phyloP scores from a whole-genome alignment of 1,284 basidiomycete genomes.

The Sporisorium graminicola region DNA sequence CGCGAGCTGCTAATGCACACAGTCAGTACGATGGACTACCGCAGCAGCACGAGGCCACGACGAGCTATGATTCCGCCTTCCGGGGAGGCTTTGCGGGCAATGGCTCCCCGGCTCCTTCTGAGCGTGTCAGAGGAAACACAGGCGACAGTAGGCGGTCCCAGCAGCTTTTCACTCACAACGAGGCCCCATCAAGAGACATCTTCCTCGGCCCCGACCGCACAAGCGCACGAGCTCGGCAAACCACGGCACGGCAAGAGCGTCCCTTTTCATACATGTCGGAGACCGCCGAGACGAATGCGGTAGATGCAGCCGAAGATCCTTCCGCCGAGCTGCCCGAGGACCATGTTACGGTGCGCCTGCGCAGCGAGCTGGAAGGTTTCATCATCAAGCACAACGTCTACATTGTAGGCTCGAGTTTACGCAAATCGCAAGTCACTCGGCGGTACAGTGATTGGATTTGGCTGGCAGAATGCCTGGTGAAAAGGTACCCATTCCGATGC shows the following conservation, averaged over 20 bases:
- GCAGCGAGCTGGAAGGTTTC: slow-evolving; percentile 48
- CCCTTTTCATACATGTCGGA: slow-evolving; percentile 53
- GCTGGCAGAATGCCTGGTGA: slow-evolving; percentile 52
- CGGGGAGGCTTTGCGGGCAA: slow-evolving; percentile 37
- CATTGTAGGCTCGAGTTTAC: slow-evolving; percentile 41
- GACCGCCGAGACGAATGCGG: slow-evolving; percentile 37
- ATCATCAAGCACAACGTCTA: slow-evolving; percentile 57
- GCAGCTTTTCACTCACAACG: slow-evolving; percentile 21
- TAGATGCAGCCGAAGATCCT: slow-evolving; percentile 36
- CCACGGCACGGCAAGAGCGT: slow-evolving; percentile 22
- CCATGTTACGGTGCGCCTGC: slow-evolving; percentile 39
- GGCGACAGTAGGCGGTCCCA: slow-evolving; percentile 8
- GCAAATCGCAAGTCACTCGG: slow-evolving; percentile 42
- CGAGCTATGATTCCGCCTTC: slow-evolving; percentile 31
- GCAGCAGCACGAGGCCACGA: slow-evolving; percentile 15
- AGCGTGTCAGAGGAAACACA: neutral
- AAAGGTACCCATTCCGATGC: slow-evolving; percentile 57
- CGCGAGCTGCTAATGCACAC: slow-evolving; percentile 1
- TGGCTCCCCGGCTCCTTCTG: slow-evolving; percentile 9
- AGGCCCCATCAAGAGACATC: slow-evolving; percentile 5
- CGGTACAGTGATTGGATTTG: slow-evolving; percentile 60
- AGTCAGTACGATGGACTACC: slow-evolving; percentile 32
- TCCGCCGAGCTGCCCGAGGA: slow-evolving; percentile 42
- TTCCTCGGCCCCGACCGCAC: slow-evolving; percentile 3
- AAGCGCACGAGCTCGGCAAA: slow-evolving; percentile 13